Base-by-base conservation (phyloP, 2,329 filamentous ascomycete species). In the Aureobasidium leucospermi region DNA sequence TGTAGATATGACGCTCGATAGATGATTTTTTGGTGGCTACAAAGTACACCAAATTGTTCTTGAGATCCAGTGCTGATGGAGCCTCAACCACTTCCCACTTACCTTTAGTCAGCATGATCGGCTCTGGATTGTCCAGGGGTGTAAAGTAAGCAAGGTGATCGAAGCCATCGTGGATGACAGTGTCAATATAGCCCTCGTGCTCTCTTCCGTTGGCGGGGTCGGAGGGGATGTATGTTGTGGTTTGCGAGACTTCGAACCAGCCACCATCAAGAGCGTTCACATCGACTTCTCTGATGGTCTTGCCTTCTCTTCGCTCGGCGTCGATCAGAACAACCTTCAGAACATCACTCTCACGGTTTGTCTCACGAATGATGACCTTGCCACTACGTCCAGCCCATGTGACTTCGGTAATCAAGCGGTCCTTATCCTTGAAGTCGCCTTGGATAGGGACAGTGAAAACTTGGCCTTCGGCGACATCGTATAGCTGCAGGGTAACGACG, bases 141-240 rank as follows among this genome's bases (percentile, higher is more conserved):
- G 87, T 86, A 70, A 96, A 99, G 75, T 97, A 97, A 0, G 88
- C 94, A 53, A 99, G 77, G 67, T 99, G 94, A 66, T 97, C 90
- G 66, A 89, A 90, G 59, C 91, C 87, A 19, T 96, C 83, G 68
- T 95, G 80, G 59, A 97, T 88, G 61, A 97, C 78, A 0, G 88
- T 91, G 72, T 99, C 94, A 63, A 99, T 86, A 68, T 99, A 99
- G 23, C 94, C 94, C 72, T 96, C 91, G 5, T 93, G 74, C 1
- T 83, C 79, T 38, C 71, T 64, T 13, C 89, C 89, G 63, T 89
- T 90, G 10, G 76, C 72, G 23, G 88, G 82, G 70, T 96, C 90
- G 3, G 90, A 89, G 1, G 94, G 94, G 60, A 99, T 86, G 69
- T 88, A 97, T 13, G 79, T 85, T 3, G 92, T 96, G 43, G 87